Base-by-base conservation (phyloP, 768 basidiomycete species). In the Roridomyces roridus region DNA sequence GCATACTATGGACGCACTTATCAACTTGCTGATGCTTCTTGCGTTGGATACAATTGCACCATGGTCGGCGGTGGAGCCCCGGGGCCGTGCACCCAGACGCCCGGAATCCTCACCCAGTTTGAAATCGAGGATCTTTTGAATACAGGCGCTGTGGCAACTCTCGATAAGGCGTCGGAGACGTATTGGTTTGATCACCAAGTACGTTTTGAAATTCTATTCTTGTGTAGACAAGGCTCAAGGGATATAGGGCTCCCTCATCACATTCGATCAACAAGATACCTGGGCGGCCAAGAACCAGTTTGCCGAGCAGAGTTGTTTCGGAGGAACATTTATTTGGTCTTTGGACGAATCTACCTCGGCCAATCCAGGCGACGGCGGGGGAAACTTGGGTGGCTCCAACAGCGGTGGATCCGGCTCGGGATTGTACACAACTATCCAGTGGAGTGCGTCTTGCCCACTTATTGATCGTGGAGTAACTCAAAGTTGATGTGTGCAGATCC, bases 1-100 rank as follows among this genome's bases (percentile, higher is more conserved):
- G 67, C 65, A 6, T 65, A 50, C 45, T 68, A 68, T 29, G 67
- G 56, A 17, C 56, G 67, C 7, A 60, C 56, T 6, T 68, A 59
- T 39, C 59, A 65, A 4, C 58, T 67, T 18, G 51, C 48, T 10
- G 20, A 23, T 34, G 1, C 50, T 12, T 42, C 49, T 2, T 65
- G 63, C 26, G 41, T 24, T 3, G 63, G 60, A 23, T 57, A 60
- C 24, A 51, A 57, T 37, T 65, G 58, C 51, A 53, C 64, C 40
- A 67, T 65, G 65, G 42, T 28, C 17, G 58, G 58, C 29, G 63
- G 64, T 25, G 64, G 65, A 10, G 35, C 43, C 14, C 21, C 51
- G 11, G 64, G 62, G 14, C 24, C 31, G n/a, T 65, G 64, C 45
- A 48, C 64, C 15, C 15, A 21, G 5, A 31, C 57, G 24, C 39